Percentiles rank a stretch among this genome's conserved stretches.
Conservation (phyloP, 2,329 filamentous ascomycete species). For the Cytospora leucostoma region DNA sequence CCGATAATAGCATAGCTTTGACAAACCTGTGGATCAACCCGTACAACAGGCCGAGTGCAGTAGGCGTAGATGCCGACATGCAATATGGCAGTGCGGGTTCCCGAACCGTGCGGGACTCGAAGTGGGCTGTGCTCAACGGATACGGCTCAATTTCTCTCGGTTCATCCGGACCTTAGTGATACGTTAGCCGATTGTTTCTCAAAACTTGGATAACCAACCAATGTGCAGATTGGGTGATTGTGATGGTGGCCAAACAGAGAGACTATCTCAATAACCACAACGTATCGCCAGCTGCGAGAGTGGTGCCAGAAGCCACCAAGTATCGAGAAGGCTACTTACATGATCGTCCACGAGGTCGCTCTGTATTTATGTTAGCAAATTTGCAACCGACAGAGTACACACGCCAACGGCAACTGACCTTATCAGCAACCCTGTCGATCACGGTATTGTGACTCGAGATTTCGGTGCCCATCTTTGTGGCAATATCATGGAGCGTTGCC, state of each 20-base stretch:
- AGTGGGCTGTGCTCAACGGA: slow-evolving; percentile 35
- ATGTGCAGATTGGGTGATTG: not conserved
- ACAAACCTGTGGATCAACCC: too few relatives aligned
- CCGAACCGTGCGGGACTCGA: not conserved
- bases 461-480: slow-evolving; percentile 74
- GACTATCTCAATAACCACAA: not conserved
- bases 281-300: not conserved
- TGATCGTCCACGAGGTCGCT: slow-evolving; percentile 82
- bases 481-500: slow-evolving; percentile 71
- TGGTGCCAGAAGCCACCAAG: too few relatives aligned
- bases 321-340: slow-evolving; percentile 50
- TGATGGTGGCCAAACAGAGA: not conserved
- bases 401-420: slow-evolving; percentile 54
- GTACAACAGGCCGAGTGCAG: too few relatives aligned
- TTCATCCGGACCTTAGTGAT: slow-evolving; percentile 55
- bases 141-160: slow-evolving; percentile 68
- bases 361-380: slow-evolving; percentile 47
- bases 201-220: not conserved
- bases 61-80: too few relatives aligned
- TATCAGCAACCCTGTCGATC: slow-evolving; percentile 70
- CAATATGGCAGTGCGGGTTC: not conserved
- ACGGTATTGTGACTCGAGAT: slow-evolving; percentile 75
- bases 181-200: not conserved
- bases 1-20: too few relatives aligned
- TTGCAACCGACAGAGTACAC: too few relatives aligned